Conservation (phyloP, 768 basidiomycete genomes). For the Sporobolomyces pararoseus region DNA sequence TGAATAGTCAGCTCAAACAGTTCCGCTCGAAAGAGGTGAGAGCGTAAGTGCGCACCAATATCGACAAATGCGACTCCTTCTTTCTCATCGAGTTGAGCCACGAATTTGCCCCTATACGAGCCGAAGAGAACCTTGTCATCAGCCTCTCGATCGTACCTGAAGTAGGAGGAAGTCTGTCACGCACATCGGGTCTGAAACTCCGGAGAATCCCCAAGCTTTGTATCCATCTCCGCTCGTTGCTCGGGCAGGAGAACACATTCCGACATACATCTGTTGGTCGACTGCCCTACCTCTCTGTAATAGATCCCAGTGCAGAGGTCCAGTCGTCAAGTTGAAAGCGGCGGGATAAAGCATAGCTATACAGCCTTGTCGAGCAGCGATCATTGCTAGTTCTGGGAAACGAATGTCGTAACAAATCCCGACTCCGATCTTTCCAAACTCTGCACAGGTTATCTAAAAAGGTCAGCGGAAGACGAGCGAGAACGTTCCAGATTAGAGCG, state of each 20-base stretch:
- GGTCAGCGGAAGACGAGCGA: background rate
- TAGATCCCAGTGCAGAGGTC: constrained; percentile 92
- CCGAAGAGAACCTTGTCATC: background rate
- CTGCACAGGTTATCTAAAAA: constrained; percentile 53
- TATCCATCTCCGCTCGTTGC: constrained; percentile 69
- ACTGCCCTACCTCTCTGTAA: constrained; percentile 84
- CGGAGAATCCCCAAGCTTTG: constrained; percentile 59
- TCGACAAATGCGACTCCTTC: constrained; percentile 75
- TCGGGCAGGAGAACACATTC: constrained; percentile 93
- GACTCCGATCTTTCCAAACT: constrained; percentile 93
- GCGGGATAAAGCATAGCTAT: constrained; percentile 85
- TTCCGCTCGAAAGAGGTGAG: constrained; percentile 30
- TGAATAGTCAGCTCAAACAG: background rate
- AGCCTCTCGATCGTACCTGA: background rate
- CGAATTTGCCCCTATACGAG: constrained; percentile 66
- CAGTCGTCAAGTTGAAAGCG: constrained; percentile 94
- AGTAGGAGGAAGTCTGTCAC: constrained; percentile 41
- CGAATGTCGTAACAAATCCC: constrained; percentile 96
- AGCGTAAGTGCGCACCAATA: constrained; percentile 61
- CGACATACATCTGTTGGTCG: constrained; percentile 93
- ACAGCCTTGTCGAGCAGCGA: constrained; percentile 80
- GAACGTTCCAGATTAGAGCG: background rate
- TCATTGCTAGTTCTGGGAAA: constrained; percentile 90
- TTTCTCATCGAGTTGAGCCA: constrained; percentile 68
- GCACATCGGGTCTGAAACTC: constrained; percentile 51